A percentile compares a stretch with the other conserved stretches of the same genome.
These are phyloP conservation scores for Botrytis medusae DNA, from an alignment of 2,329 filamentous ascomycete species.

Conservation along the genomic window DNA sequence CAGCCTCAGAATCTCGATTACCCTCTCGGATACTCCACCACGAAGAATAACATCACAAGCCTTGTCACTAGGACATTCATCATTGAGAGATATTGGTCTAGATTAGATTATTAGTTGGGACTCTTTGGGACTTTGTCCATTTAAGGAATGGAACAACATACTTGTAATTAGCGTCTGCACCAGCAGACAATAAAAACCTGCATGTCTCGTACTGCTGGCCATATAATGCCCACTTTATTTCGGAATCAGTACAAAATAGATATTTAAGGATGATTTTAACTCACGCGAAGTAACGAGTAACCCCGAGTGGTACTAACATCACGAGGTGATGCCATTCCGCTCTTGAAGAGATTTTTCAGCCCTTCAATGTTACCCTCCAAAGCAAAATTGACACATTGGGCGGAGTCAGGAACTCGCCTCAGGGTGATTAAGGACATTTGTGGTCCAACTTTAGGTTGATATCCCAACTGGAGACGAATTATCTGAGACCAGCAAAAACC, in stretches of 20 bases:
- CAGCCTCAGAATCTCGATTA: constrained; percentile 13
- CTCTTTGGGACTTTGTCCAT: neutral
- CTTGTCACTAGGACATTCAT: constrained; percentile 23
- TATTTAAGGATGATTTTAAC: neutral
- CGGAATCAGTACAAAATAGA: no score
- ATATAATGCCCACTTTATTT: constrained; percentile 21
- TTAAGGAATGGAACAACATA: neutral
- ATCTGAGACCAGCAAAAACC: constrained; percentile 22
- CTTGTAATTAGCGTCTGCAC: constrained; percentile 22
- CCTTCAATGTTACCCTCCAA: constrained; percentile 23
- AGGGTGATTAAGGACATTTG: constrained; percentile 20
- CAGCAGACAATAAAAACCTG: constrained; percentile 19
- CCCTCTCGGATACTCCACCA: constrained; percentile 17
- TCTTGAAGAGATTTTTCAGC: constrained; percentile 21
- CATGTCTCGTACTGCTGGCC: constrained; percentile 20
- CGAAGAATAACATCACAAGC: constrained; percentile 22
- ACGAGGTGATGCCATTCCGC: constrained; percentile 18
- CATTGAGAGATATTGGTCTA: constrained; percentile 16
- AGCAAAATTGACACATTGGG: constrained; percentile 21
- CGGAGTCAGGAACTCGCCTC: constrained; percentile 22
- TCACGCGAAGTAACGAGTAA: constrained; percentile 23
- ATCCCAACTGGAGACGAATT: constrained; percentile 22
- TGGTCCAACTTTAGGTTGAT: constrained; percentile 13
- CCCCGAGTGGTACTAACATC: constrained; percentile 24
- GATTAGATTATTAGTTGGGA: neutral